Conservation (phyloP, 2,329 filamentous ascomycete species). For the Thielaviopsis musarum region DNA sequence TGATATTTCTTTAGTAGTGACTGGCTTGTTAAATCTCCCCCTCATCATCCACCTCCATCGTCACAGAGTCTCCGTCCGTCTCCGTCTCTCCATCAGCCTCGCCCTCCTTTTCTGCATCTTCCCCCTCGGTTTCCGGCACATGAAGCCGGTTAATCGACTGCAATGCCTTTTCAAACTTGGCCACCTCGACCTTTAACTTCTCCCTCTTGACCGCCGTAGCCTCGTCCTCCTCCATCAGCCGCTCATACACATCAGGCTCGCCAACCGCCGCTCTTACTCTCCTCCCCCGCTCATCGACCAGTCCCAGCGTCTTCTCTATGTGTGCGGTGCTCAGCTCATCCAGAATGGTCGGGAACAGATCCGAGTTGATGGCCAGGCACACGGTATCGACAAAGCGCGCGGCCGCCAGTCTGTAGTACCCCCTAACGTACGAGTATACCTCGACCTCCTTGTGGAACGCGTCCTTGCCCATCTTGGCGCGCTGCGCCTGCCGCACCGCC, state of each 20-base stretch:
- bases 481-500: slow-evolving; percentile 24
- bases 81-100: neutral
- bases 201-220: slow-evolving; percentile 25
- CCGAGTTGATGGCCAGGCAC: slow-evolving; percentile 30
- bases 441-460: slow-evolving; percentile 41
- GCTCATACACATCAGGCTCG: neutral
- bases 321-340: slow-evolving; percentile 16
- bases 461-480: slow-evolving; percentile 36
- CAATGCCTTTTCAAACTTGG: slow-evolving; percentile 31
- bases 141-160: slow-evolving; percentile 29
- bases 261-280: neutral
- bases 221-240: slow-evolving; percentile 32
- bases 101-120: neutral
- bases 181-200: slow-evolving; percentile 25
- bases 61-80: neutral
- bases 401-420: slow-evolving; percentile 53
- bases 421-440: slow-evolving; percentile 45
- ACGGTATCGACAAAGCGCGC: slow-evolving; percentile 44
- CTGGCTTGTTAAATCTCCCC: neutral
- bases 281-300: slow-evolving; percentile 15
- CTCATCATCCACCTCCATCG: neutral
- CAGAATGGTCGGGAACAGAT: slow-evolving; percentile 30
- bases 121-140: slow-evolving; percentile 16
- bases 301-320: slow-evolving; percentile 27
- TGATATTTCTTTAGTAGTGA: too few species aligned